Evolutionary conservation across 1,284 basidiomycete genomes (phyloP), one percentile per base, ranked within the genome.

Genomic region (Rhodofomes roseus): DNA sequence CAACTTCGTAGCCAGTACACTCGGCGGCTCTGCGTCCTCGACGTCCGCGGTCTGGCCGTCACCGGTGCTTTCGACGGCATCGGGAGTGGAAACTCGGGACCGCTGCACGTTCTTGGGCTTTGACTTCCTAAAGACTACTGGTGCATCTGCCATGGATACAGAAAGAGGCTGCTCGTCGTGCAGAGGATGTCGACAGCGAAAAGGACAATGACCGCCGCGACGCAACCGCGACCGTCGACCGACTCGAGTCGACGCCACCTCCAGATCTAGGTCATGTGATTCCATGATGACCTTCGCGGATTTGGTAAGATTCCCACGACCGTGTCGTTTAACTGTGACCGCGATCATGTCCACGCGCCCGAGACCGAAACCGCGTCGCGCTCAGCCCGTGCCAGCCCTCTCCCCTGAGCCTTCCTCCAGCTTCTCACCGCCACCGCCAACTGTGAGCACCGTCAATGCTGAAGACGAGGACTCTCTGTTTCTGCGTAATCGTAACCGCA

Each of bases 391-490:
- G 48, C 44, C 67, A 22, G 27, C 58, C 57, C 12, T 51, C 72
- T 27, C 65, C 68, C 22, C 67, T 14, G 62, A 59, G 12, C 62
- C 68, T 1, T 64, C 66, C 25, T 60, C 65, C 12, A 20, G 51
- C 3, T 39, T 53, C 9, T 20, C 62, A 1, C 40, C 67, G 39
- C 60, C 69, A 20, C 62, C 67, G n/a, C 56, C 62, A 6, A 31
- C 50, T 2, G 23, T 55, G 4, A 37, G 52, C 1, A 34, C 58
- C 39, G 34, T 55, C 40, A 52, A 61, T 23, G 57, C 59, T n/a
- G 70, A 79, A 18, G 83, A 88, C 57, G 82, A 82, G 58, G 87
- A 91, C 69, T 82, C 80, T 14, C 75, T 82, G 68, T 91, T 91
- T 65, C 79, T 89, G 64, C 79, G 81, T 53, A 90, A 89, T 66